phyloP scores from a whole-genome alignment of 176 grass and related monocot species.

The Zoysia japonica region DNA sequence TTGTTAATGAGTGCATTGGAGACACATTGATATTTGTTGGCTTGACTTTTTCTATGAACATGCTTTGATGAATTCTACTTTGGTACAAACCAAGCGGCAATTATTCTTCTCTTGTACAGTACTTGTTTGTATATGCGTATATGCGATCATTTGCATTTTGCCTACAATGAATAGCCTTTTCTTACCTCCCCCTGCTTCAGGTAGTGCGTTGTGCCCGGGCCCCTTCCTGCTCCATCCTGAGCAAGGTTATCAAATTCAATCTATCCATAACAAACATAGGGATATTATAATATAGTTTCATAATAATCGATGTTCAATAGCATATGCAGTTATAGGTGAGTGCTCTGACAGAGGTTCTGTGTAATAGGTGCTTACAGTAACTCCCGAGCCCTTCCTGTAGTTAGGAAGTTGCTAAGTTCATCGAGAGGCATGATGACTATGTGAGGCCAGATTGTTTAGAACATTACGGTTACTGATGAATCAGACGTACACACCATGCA shows the following conservation, averaged over 20 bases:
- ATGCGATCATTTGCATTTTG: too few relatives aligned
- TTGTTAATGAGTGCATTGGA: too few relatives aligned
- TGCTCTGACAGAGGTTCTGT: constrained; percentile 20
- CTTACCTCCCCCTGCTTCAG: too few relatives aligned
- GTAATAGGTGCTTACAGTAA: constrained; percentile 95
- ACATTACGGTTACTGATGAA: neutral
- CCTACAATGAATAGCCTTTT: too few relatives aligned
- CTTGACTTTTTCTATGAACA: too few relatives aligned
- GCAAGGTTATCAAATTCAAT: neutral
- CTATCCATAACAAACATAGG: neutral
- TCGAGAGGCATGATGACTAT: constrained; percentile 90
- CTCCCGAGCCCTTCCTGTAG: constrained; percentile 85
- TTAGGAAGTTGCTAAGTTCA: constrained; percentile 96
- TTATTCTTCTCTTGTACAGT: too few relatives aligned
- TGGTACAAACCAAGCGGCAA: too few relatives aligned
- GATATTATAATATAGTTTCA: neutral
- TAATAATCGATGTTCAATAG: neutral
- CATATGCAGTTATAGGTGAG: neutral
- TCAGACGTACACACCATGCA: neutral
- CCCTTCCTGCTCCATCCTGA: too few relatives aligned
- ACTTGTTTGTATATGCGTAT: too few relatives aligned
- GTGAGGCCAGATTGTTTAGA: constrained; percentile 55
- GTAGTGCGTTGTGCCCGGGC: too few relatives aligned
- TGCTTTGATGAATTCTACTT: too few relatives aligned
- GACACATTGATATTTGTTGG: too few relatives aligned